Evolutionary conservation across 2,329 filamentous ascomycete species (phyloP).

Genomic region (Parastagonospora avenae): DNA sequence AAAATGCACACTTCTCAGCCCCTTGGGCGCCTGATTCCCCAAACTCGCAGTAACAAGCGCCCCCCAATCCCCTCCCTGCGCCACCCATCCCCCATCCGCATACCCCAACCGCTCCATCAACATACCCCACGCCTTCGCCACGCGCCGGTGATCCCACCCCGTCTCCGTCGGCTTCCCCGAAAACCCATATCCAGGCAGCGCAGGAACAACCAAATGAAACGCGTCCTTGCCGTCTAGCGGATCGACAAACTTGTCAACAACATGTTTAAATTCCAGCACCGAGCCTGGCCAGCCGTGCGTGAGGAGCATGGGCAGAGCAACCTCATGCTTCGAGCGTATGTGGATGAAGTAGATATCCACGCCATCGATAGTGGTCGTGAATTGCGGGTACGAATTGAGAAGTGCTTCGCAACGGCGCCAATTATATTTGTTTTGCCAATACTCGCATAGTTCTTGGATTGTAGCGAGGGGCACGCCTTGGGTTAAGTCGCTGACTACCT

Average conservation of each 20-base stretch:
- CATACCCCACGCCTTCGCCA: constrained; percentile 66
- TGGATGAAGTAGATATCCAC: constrained; percentile 65
- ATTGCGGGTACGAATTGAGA: constrained; percentile 65
- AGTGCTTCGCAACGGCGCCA: constrained; percentile 63
- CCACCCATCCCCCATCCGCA: constrained; percentile 48
- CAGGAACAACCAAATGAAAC: constrained; percentile 58
- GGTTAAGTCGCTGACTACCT: constrained; percentile 49
- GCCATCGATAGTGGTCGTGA: constrained; percentile 58
- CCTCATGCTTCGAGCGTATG: constrained; percentile 47
- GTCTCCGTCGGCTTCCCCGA: constrained; percentile 52
- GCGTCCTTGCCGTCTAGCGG: constrained; percentile 21
- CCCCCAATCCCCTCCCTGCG: constrained; percentile 17
- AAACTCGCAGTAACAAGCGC: constrained; percentile 3
- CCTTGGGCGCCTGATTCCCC: constrained; percentile 14
- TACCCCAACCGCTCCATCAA: constrained; percentile 71
- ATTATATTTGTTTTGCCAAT: constrained; percentile 62
- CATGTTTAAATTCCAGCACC: constrained; percentile 23
- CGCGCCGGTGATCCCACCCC: constrained; percentile 62
- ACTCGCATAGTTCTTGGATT: constrained; percentile 59
- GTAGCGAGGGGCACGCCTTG: constrained; percentile 64
- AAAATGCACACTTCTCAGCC: constrained; percentile 15
- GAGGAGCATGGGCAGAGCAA: constrained; percentile 67
- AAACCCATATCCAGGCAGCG: constrained; percentile 59
- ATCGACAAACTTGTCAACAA: constrained; percentile 43
- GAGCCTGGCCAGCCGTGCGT: constrained; percentile 63